Percentiles rank a stretch among this genome's conserved stretches.
Evolutionary conservation across 192 early-diverging fungal genomes (phyloP).

Genomic region (Entomortierella chlamydospora): DNA sequence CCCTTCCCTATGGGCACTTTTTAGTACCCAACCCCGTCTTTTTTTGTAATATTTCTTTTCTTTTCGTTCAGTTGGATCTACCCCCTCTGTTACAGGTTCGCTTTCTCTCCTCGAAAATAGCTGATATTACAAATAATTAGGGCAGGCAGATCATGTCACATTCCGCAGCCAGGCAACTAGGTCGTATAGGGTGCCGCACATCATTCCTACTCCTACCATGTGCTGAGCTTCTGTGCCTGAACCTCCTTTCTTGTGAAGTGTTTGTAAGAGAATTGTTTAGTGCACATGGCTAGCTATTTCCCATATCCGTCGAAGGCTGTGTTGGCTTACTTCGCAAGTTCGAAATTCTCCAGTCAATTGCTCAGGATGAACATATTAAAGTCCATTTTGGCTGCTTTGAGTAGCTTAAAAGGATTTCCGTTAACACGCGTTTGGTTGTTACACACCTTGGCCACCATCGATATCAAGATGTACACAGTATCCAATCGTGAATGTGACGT

Average conservation of each 20-base stretch:
- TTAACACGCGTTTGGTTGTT: no score
- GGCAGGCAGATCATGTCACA: not conserved
- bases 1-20: not conserved
- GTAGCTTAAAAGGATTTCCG: no score
- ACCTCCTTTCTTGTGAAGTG: not conserved
- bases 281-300: not conserved
- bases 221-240: no score
- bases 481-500: no score
- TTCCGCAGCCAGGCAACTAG: not conserved
- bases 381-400: no score
- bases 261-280: not conserved
- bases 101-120: not conserved
- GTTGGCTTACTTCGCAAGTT: not conserved
- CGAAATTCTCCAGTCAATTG: no score
- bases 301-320: not conserved
- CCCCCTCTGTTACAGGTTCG: constrained; percentile 8
- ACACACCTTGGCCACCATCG: no score
- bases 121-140: not conserved
- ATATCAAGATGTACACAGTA: no score
- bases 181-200: not conserved
- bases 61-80: not conserved
- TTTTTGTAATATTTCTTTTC: not conserved
- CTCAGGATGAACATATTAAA: no score
- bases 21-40: not conserved
- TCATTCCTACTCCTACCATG: no score